Base-by-base conservation (phyloP, 176 grass and related monocot genomes). In the Bonia amplexicaulis region DNA sequence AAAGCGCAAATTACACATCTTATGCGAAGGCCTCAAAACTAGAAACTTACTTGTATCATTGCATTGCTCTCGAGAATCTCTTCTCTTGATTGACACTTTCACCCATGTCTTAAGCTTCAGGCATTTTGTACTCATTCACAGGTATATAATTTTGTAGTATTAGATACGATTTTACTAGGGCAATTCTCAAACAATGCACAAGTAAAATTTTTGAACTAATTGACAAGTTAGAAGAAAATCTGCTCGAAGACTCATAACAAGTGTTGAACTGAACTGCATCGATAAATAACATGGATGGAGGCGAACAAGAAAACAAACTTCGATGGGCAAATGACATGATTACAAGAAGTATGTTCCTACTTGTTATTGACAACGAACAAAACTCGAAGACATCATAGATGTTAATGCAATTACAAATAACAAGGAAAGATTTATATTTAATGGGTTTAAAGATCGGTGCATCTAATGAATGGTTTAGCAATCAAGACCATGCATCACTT, bases 1-100 rank as follows among this genome's bases (percentile, higher is more conserved):
- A 7, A 41, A 41, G 5, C 35, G 4, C 8, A 76, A 77, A 66
- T 77, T 71, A 46, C 62, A 71, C 22, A 44, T 72, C 51, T 71
- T 16, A 49, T 42, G 63, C 23, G 1, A 86, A 85, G 45, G 29
- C 19, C 7, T 49, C 26, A 29, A 29, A 42, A 78, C 19, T 70
- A 37, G 16, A 74, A 63, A 81, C 87, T 54, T 83, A 94, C 92
- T 85, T 88, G 82, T 98, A 98, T 16, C 62, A 86, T 67, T 75
- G 91, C 96, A n/a, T n/a, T n/a, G n/a, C 51, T 91, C 96, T n/a
- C n/a, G 89, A 92, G 87, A 98, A 98, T 90, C 96, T 93, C 85
- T 95, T 98, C 64, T 95, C 96, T 90, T 98, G 96, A 90, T 95
- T 98, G 77, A 95, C 82, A 80, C 82, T 85, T 69, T 94, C 93